Conservation (phyloP, 495 filamentous ascomycete genomes). For the Trichoderma erinaceum region DNA sequence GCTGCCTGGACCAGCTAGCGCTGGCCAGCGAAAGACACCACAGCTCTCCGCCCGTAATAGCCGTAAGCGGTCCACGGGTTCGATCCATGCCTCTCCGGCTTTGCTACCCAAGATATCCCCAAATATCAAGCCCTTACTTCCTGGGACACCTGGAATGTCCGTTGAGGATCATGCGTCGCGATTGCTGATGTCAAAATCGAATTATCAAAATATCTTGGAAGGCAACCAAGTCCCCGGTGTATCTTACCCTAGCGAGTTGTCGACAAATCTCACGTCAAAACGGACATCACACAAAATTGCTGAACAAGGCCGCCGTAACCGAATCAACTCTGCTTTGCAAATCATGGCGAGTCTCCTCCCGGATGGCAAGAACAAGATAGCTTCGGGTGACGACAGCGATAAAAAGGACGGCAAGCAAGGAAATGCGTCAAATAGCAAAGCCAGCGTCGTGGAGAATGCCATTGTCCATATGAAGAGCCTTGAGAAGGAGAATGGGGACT, state of each 20-base stretch:
- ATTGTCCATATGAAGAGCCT: slow-evolving; percentile 91
- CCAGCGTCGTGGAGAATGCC: slow-evolving; percentile 90
- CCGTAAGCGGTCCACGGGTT: slow-evolving; percentile 67
- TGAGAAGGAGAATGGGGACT: slow-evolving; percentile 64
- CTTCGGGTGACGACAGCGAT: slow-evolving; percentile 41
- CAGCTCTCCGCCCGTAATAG: slow-evolving; percentile 37
- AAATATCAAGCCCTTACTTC: slow-evolving; percentile 84
- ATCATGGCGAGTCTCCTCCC: slow-evolving; percentile 86
- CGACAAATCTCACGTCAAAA: slow-evolving; percentile 90
- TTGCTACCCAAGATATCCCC: slow-evolving; percentile 90
- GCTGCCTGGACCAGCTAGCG: slow-evolving; percentile 28
- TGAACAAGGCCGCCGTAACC: slow-evolving; percentile 89
- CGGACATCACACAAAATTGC: slow-evolving; percentile 97
- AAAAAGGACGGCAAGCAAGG: slow-evolving; percentile 27
- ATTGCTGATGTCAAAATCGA: slow-evolving; percentile 86
- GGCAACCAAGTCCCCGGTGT: slow-evolving; percentile 86
- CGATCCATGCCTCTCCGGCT: slow-evolving; percentile 73
- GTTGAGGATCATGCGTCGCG: slow-evolving; percentile 69
- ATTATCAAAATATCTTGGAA: slow-evolving; percentile 96
- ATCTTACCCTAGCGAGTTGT: slow-evolving; percentile 82
- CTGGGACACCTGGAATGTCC: slow-evolving; percentile 48
- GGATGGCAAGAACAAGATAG: slow-evolving; percentile 28
- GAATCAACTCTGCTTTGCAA: slow-evolving; percentile 89
- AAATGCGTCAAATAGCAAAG: slow-evolving; percentile 72
- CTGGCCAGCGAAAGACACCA: slow-evolving; percentile 39